Conservation (phyloP, 192 early-diverging fungal genomes). For the Backusella australiensis region DNA sequence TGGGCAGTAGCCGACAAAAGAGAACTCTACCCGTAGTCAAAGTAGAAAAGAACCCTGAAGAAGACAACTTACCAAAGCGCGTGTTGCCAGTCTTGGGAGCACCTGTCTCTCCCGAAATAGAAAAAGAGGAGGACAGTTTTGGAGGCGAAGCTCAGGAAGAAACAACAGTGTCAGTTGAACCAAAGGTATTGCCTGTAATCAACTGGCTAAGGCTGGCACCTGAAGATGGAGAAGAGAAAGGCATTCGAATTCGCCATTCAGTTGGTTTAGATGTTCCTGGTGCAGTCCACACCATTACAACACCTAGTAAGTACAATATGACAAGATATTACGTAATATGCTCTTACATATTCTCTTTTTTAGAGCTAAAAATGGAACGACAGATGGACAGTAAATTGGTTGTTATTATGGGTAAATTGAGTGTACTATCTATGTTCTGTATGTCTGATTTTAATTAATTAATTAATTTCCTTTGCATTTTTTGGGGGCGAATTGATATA, state of each 20-base stretch:
- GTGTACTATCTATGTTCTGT: background rate
- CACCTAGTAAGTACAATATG: conserved; percentile 35
- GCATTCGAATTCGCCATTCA: conserved; percentile 16
- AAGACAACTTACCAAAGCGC: conserved; percentile 5
- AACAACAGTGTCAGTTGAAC: background rate
- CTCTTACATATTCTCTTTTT: background rate
- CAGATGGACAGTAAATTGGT: conserved; percentile 88
- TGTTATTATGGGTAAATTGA: conserved; percentile 81
- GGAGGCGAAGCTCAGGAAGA: background rate
- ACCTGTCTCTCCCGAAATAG: conserved; percentile 5
- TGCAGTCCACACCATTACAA: conserved; percentile 42
- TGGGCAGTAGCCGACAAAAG: background rate
- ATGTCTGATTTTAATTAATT: background rate
- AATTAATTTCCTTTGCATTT: conserved; percentile 11
- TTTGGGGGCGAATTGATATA: conserved; percentile 22
- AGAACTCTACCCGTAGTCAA: conserved; percentile 5
- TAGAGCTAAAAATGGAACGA: conserved; percentile 47
- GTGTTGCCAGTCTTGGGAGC: conserved; percentile 7
- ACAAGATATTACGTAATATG: background rate
- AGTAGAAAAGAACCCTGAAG: conserved; percentile 7
- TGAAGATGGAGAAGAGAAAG: background rate
- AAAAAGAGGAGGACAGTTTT: background rate
- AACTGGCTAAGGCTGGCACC: background rate
- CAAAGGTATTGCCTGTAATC: background rate
- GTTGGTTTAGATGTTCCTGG: conserved; percentile 51